These are phyloP conservation scores for Xerophyta viscosa DNA, from an alignment of 106 monocot genomes.

Conservation along the genomic window DNA sequence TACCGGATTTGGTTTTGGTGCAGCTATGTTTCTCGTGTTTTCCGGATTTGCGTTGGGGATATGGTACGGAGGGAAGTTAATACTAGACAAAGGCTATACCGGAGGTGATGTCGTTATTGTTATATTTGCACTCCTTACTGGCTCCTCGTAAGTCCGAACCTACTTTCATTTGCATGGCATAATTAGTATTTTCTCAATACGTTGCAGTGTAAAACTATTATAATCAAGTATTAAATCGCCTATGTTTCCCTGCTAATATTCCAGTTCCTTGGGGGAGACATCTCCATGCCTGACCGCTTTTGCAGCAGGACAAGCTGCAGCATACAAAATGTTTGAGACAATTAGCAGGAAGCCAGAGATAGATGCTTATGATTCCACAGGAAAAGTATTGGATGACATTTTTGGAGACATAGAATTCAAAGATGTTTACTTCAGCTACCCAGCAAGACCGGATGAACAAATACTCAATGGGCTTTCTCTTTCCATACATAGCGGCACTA, in stretches of 20 bases:
- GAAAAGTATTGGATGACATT: slow-evolving; percentile 30
- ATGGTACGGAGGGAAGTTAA: slow-evolving; percentile 61
- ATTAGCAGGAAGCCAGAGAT: slow-evolving; percentile 61
- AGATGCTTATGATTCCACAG: slow-evolving; percentile 33
- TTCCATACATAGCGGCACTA: slow-evolving; percentile 16
- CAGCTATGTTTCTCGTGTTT: slow-evolving; percentile 23
- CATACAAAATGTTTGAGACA: slow-evolving; percentile 63
- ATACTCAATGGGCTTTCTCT: slow-evolving; percentile 51
- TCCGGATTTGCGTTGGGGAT: slow-evolving; percentile 47
- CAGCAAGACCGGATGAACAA: slow-evolving; percentile 48
- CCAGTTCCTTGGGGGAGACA: slow-evolving; percentile 37
- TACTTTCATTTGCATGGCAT: not conserved
- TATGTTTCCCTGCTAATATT: not conserved
- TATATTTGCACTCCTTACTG: slow-evolving; percentile 46
- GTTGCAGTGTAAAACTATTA: too few relatives aligned
- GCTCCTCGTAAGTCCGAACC: slow-evolving; percentile 45
- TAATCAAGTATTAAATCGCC: too few relatives aligned
- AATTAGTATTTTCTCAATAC: too few relatives aligned
- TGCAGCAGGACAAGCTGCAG: slow-evolving; percentile 52
- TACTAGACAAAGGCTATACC: slow-evolving; percentile 40
- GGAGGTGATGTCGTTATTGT: slow-evolving; percentile 57
- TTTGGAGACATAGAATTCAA: slow-evolving; percentile 48
- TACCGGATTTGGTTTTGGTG: slow-evolving; percentile 47
- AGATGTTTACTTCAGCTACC: slow-evolving; percentile 57
- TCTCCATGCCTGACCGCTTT: slow-evolving; percentile 49